These are phyloP conservation scores for Penicillium waksmanii DNA, from an alignment of 495 filamentous ascomycete genomes.

Conservation along the genomic window DNA sequence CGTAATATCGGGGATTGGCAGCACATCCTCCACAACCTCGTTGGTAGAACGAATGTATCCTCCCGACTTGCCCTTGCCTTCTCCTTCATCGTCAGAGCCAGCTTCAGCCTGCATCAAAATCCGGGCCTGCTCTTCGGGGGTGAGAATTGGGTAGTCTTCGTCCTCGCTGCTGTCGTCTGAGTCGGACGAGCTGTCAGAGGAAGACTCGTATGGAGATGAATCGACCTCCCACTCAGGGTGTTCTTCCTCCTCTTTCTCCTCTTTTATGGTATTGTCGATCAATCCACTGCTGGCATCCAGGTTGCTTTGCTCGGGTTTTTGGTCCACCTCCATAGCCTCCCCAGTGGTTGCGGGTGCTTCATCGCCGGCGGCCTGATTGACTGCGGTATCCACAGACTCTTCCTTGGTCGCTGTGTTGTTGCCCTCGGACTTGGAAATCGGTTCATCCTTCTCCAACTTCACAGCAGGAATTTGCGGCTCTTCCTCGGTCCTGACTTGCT, in stretches of 20 bases:
- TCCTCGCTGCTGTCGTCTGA: slow-evolving; percentile 70
- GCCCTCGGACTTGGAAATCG: slow-evolving; percentile 6
- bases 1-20: slow-evolving; percentile 72
- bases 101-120: slow-evolving; percentile 78
- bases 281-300: slow-evolving; percentile 11
- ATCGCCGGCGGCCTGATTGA: slow-evolving; percentile 15
- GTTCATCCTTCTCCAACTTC: not conserved
- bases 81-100: slow-evolving; percentile 72
- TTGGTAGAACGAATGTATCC: slow-evolving; percentile 69
- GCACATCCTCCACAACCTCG: slow-evolving; percentile 67
- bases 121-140: slow-evolving; percentile 75
- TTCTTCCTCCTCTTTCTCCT: slow-evolving; percentile 56
- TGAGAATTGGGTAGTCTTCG: slow-evolving; percentile 72
- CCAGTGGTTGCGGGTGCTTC: slow-evolving; percentile 2
- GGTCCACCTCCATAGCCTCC: slow-evolving; percentile 45
- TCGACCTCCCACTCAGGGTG: slow-evolving; percentile 76
- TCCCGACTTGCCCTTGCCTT: slow-evolving; percentile 49
- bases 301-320: slow-evolving; percentile 18
- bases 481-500: slow-evolving; percentile 5
- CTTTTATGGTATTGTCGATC: slow-evolving; percentile 17
- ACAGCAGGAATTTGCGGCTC: slow-evolving; percentile 5
- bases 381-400: not conserved
- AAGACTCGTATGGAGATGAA: slow-evolving; percentile 63
- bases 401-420: not conserved
- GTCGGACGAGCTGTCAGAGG: slow-evolving; percentile 54